Evolutionary conservation across 2,329 filamentous ascomycete genomes (phyloP).

Genomic region (Huntiella savannae): DNA sequence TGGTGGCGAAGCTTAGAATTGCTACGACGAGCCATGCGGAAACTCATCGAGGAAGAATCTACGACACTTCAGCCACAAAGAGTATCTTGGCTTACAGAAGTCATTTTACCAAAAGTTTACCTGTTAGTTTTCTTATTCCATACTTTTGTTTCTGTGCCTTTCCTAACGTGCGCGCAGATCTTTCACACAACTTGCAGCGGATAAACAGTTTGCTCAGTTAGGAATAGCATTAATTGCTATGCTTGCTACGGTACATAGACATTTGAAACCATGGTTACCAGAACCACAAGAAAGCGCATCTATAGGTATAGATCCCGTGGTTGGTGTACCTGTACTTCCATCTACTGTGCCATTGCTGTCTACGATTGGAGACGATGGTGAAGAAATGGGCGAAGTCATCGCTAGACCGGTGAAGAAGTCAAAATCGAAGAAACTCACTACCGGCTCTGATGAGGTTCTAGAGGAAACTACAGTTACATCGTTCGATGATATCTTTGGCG

Average conservation of each 20-base stretch:
- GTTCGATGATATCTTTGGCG: slow-evolving; percentile 6
- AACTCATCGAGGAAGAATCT: slow-evolving; percentile 25
- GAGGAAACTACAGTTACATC: background rate
- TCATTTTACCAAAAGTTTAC: slow-evolving; percentile 20
- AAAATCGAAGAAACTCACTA: too few relatives aligned
- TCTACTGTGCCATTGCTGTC: too few relatives aligned
- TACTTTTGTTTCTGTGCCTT: background rate
- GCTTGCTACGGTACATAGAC: slow-evolving; percentile 32
- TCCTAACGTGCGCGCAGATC: slow-evolving; percentile 22
- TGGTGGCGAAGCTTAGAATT: slow-evolving; percentile 65
- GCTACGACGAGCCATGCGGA: slow-evolving; percentile 45
- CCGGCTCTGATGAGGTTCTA: too few relatives aligned
- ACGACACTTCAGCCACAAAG: slow-evolving; percentile 10
- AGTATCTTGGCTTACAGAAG: slow-evolving; percentile 16
- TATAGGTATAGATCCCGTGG: background rate
- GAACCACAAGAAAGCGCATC: background rate
- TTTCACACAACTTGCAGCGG: slow-evolving; percentile 52
- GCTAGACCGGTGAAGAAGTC: too few relatives aligned
- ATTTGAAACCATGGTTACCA: background rate
- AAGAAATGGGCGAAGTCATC: too few relatives aligned
- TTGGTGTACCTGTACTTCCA: too few relatives aligned
- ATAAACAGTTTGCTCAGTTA: slow-evolving; percentile 53
- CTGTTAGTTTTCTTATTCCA: slow-evolving; percentile 16
- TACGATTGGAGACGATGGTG: too few relatives aligned
- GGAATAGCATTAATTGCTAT: slow-evolving; percentile 49